A percentile compares a stretch with the other conserved stretches of the same genome.
phyloP scores from a whole-genome alignment of 1,284 basidiomycete species.

The Moesziomyces sp. region DNA sequence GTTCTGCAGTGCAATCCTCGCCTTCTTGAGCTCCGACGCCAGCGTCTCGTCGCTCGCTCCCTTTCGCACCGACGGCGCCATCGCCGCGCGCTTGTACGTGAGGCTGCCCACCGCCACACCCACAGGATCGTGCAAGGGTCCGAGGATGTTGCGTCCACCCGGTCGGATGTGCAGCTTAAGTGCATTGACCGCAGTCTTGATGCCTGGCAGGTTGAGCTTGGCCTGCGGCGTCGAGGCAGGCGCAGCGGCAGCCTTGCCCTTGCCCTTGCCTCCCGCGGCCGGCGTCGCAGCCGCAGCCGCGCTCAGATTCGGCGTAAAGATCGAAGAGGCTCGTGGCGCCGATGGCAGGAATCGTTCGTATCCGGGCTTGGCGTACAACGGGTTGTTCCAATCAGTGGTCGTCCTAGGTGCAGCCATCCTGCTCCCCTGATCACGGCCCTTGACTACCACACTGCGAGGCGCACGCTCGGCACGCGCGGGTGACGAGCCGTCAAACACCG shows the following conservation, averaged over 20 bases:
- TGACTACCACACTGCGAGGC: constrained; percentile 3
- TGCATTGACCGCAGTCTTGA: constrained; percentile 38
- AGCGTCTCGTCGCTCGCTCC: constrained; percentile 19
- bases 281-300: constrained; percentile 16
- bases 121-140: constrained; percentile 27
- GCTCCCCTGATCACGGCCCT: constrained; percentile 2
- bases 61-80: constrained; percentile 5
- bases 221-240: constrained; percentile 7
- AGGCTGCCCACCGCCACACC: constrained; percentile 16
- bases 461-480: constrained; percentile 4
- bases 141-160: constrained; percentile 33
- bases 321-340: constrained; percentile 18
- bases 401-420: constrained; percentile 18
- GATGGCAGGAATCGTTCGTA: constrained; percentile 25
- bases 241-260: constrained; percentile 24
- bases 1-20: constrained; percentile 29
- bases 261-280: constrained; percentile 26
- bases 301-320: constrained; percentile 23
- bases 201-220: constrained; percentile 33
- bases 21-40: constrained; percentile 28
- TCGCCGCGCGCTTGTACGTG: constrained; percentile 9
- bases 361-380: constrained; percentile 29
- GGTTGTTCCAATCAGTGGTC: constrained; percentile 40
- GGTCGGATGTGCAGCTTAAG: constrained; percentile 42
- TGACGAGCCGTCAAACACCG: constrained; percentile 28